A percentile compares a stretch with the other conserved stretches of the same genome.
Conservation (phyloP, 2,329 filamentous ascomycete genomes). For the Allantophomopsis cytisporea region DNA sequence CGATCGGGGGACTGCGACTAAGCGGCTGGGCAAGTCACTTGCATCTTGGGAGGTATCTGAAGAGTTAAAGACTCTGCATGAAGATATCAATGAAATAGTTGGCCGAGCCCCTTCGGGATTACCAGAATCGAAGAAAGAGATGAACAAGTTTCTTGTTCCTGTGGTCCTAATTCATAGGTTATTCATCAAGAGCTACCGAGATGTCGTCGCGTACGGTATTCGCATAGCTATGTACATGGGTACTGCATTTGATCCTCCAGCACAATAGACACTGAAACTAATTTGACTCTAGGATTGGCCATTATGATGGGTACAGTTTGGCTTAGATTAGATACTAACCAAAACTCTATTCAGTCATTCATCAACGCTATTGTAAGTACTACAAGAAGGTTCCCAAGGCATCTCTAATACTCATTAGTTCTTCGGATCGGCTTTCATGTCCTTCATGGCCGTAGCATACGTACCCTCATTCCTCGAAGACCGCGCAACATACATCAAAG, state of each 20-base stretch:
- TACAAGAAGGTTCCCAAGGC: slow-evolving; percentile 18
- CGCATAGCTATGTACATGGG: slow-evolving; percentile 66
- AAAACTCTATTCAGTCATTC: slow-evolving; percentile 65
- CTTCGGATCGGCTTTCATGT: slow-evolving; percentile 64
- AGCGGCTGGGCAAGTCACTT: slow-evolving; percentile 38
- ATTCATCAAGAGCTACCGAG: slow-evolving; percentile 74
- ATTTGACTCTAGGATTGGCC: slow-evolving; percentile 36
- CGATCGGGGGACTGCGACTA: slow-evolving; percentile 29
- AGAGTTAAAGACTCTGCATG: slow-evolving; percentile 16
- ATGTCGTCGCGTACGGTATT: slow-evolving; percentile 74
- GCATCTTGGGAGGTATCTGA: slow-evolving; percentile 38
- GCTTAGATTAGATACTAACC: slow-evolving; percentile 54
- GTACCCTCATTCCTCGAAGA: slow-evolving; percentile 77
- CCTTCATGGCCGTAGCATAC: slow-evolving; percentile 74
- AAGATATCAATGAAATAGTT: slow-evolving; percentile 4
- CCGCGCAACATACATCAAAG: slow-evolving; percentile 57
- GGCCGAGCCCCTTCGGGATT: slow-evolving; percentile 7
- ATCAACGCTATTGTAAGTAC: slow-evolving; percentile 54
- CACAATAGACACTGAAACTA: no score
- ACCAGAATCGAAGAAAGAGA: slow-evolving; percentile 5
- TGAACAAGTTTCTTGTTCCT: slow-evolving; percentile 27
- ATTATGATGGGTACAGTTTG: slow-evolving; percentile 86
- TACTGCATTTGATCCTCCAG: no score
- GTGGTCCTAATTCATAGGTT: slow-evolving; percentile 61
- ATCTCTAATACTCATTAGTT: slow-evolving; percentile 21